phyloP scores from a whole-genome alignment of 2,329 filamentous ascomycete genomes.

The Daldinia sp. region DNA sequence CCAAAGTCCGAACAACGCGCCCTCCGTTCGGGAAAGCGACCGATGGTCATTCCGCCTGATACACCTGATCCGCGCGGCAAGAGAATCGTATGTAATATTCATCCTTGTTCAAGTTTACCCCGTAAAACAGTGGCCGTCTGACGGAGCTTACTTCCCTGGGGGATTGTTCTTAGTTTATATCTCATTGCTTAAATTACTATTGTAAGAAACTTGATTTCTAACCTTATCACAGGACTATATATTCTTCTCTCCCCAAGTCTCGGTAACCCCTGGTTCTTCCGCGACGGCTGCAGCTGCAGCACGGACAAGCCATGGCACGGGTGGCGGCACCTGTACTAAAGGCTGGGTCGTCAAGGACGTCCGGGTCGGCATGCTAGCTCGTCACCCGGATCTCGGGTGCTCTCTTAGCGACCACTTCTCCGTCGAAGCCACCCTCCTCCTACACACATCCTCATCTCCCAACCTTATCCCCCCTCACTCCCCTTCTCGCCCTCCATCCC shows the following conservation, averaged over 20 bases:
- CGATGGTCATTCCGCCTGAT: slow-evolving; percentile 71
- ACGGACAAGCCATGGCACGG: slow-evolving; percentile 38
- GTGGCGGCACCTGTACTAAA: slow-evolving; percentile 50
- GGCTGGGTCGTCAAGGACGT: slow-evolving; percentile 78
- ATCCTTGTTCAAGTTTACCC: not conserved
- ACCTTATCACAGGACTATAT: slow-evolving; percentile 74
- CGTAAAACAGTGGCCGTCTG: not conserved
- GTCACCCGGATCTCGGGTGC: slow-evolving; percentile 83
- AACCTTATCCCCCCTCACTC: slow-evolving; percentile 17
- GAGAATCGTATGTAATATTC: slow-evolving; percentile 63
- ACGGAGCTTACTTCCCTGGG: not conserved
- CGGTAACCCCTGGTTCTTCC: slow-evolving; percentile 46
- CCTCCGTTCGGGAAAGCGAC: slow-evolving; percentile 72
- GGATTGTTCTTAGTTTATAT: not conserved
- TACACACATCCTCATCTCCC: slow-evolving; percentile 53
- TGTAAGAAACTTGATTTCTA: not conserved
- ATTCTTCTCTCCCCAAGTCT: slow-evolving; percentile 73
- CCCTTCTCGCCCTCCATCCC: slow-evolving; percentile 31
- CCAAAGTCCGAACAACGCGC: slow-evolving; percentile 75
- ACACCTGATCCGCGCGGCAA: slow-evolving; percentile 81
- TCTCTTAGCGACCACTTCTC: slow-evolving; percentile 96
- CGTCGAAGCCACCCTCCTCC: slow-evolving; percentile 80
- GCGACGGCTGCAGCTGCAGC: slow-evolving; percentile 20
- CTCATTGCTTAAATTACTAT: not conserved
- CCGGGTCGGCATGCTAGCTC: slow-evolving; percentile 82